Evolutionary conservation across 345 rosid species (phyloP).

Genomic region (Populus simonii): DNA sequence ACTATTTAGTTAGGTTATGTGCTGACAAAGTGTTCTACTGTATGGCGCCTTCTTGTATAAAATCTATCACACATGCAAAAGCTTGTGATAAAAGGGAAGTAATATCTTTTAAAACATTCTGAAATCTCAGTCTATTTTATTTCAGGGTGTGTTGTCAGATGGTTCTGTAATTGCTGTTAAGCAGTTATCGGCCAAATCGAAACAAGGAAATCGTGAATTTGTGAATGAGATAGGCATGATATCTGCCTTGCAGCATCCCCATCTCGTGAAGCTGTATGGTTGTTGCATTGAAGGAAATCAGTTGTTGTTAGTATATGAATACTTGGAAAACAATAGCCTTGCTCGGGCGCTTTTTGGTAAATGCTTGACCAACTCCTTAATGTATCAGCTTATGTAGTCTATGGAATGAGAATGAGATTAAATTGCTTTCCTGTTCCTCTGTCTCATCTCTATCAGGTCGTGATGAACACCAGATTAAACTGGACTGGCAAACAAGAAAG

Average conservation of each 20-base stretch:
- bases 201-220: conserved; percentile 70
- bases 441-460: conserved; percentile 25
- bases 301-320: conserved; percentile 54
- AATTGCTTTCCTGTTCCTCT: neutral
- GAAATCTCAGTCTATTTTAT: conserved; percentile 12
- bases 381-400: too few relatives aligned
- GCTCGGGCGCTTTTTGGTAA: conserved; percentile 66
- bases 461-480: conserved; percentile 38
- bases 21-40: neutral
- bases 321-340: conserved; percentile 63
- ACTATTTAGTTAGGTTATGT: neutral
- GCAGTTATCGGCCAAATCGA: conserved; percentile 67
- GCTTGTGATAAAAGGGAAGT: neutral
- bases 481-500: conserved; percentile 59
- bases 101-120: neutral
- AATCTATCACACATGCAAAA: neutral
- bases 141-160: conserved; percentile 54
- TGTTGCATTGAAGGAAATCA: conserved; percentile 70
- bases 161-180: conserved; percentile 60
- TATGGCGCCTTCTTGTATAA: neutral
- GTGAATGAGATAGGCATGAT: conserved; percentile 71
- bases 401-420: neutral
- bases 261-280: conserved; percentile 60
- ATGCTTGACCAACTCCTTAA: neutral
- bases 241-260: conserved; percentile 65